phyloP scores from a whole-genome alignment of 2,329 filamentous ascomycete genomes.

The Reticulascus tulasneorum region DNA sequence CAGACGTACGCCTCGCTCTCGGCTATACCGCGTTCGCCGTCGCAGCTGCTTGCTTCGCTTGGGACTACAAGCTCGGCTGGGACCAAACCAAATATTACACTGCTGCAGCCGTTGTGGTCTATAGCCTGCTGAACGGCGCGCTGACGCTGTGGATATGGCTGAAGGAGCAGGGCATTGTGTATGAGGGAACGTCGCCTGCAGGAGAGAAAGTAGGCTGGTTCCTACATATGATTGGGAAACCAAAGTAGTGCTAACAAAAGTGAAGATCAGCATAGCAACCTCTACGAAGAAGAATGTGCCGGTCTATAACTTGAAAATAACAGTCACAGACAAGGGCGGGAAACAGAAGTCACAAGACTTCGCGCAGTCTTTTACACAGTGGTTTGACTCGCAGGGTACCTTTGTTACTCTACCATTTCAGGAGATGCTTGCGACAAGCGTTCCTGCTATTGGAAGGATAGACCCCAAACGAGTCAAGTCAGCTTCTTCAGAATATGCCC shows the following conservation, averaged over 20 bases:
- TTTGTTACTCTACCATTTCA: constrained; percentile 77
- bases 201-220: constrained; percentile 57
- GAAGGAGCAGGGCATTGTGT: constrained; percentile 78
- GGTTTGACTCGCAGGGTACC: constrained; percentile 70
- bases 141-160: constrained; percentile 82
- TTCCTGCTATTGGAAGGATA: constrained; percentile 61
- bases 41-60: constrained; percentile 78
- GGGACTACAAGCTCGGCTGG: constrained; percentile 90
- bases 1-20: constrained; percentile 76
- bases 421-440: constrained; percentile 66
- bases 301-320: constrained; percentile 72
- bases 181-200: constrained; percentile 64
- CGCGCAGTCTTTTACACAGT: constrained; percentile 63
- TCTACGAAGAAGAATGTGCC: constrained; percentile 75
- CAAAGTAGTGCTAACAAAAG: constrained; percentile 27
- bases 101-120: constrained; percentile 70
- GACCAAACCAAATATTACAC: constrained; percentile 81
- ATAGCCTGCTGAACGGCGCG: constrained; percentile 72
- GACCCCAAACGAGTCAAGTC: constrained; percentile 56
- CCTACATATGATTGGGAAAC: constrained; percentile 44
- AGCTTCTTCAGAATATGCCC: constrained; percentile 29
- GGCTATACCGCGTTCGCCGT: constrained; percentile 81
- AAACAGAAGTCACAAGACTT: constrained; percentile 47
- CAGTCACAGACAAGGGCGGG: constrained; percentile 38
- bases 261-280: constrained; percentile 68